phyloP scores from a whole-genome alignment of 2,329 filamentous ascomycete genomes.

The Neopestalotiopsis rosae region DNA sequence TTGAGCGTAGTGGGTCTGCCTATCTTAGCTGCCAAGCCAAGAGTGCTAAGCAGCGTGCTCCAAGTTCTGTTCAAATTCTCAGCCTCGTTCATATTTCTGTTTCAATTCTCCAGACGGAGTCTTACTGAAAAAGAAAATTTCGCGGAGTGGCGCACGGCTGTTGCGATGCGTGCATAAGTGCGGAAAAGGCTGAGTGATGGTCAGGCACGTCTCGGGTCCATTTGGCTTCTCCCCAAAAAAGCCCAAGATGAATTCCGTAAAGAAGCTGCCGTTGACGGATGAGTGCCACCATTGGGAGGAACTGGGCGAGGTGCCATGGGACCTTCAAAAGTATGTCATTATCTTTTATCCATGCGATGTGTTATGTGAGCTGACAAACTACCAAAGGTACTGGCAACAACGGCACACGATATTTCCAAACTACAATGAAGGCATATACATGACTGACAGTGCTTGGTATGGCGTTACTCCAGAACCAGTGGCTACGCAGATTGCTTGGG shows the following conservation, averaged over 20 bases:
- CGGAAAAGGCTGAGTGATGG: conserved; percentile 6
- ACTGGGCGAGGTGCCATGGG: conserved; percentile 74
- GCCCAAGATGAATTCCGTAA: conserved; percentile 46
- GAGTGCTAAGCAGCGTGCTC: background rate
- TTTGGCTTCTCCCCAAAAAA: conserved; percentile 8
- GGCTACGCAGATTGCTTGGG: conserved; percentile 80
- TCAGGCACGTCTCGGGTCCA: conserved; percentile 16
- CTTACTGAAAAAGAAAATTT: background rate
- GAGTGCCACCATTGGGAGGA: conserved; percentile 78
- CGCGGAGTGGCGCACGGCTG: background rate
- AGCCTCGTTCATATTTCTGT: conserved; percentile 10
- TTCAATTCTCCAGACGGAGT: background rate
- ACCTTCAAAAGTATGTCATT: conserved; percentile 77
- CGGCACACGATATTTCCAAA: conserved; percentile 84
- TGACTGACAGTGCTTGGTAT: conserved; percentile 96
- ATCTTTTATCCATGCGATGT: conserved; percentile 11
- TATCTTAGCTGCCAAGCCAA: too few species aligned
- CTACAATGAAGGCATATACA: conserved; percentile 86
- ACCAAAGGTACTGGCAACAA: conserved; percentile 83
- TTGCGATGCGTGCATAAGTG: background rate
- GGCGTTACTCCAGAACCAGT: conserved; percentile 94
- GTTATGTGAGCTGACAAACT: background rate
- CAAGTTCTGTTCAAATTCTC: conserved; percentile 1
- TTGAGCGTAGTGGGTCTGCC: background rate
- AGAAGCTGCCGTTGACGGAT: conserved; percentile 58